A percentile compares a stretch with the other conserved stretches of the same genome.
Evolutionary conservation across 352 stramenopile species (phyloP).

Genomic region (Phytophthora boehmeriae): DNA sequence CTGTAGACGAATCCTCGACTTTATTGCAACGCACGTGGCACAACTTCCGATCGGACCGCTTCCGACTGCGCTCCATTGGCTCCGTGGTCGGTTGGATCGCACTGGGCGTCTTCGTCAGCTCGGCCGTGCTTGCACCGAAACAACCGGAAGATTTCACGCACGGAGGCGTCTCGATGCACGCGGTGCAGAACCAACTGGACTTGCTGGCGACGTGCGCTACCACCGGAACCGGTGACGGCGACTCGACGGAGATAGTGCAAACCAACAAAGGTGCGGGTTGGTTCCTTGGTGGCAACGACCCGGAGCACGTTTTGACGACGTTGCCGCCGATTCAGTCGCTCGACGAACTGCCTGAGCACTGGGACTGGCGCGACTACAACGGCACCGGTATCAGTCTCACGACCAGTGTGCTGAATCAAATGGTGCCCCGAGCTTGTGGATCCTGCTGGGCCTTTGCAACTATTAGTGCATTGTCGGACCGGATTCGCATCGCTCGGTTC

Average conservation of each 20-base stretch:
- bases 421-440: conserved; percentile 74
- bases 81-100: conserved; percentile 60
- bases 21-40: conserved; percentile 16
- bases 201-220: conserved; percentile 52
- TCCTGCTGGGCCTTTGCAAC: conserved; percentile 85
- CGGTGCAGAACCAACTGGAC: conserved; percentile 57
- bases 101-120: conserved; percentile 52
- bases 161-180: conserved; percentile 47
- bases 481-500: conserved; percentile 73
- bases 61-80: conserved; percentile 39
- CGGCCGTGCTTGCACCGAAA: conserved; percentile 26
- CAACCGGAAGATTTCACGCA: conserved; percentile 47
- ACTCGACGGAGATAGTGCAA: conserved; percentile 16
- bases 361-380: conserved; percentile 85
- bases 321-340: conserved; percentile 56
- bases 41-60: conserved; percentile 41
- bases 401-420: conserved; percentile 81
- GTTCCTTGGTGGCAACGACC: conserved; percentile 71
- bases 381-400: conserved; percentile 76
- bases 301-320: conserved; percentile 51
- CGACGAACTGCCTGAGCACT: conserved; percentile 66
- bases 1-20: conserved; percentile 9
- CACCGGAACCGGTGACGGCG: conserved; percentile 16
- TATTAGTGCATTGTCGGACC: conserved; percentile 72
- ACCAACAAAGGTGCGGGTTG: conserved; percentile 53